Evolutionary conservation across 73 alveolate species (phyloP).

Genomic region (Paramecium primaurelia): DNA sequence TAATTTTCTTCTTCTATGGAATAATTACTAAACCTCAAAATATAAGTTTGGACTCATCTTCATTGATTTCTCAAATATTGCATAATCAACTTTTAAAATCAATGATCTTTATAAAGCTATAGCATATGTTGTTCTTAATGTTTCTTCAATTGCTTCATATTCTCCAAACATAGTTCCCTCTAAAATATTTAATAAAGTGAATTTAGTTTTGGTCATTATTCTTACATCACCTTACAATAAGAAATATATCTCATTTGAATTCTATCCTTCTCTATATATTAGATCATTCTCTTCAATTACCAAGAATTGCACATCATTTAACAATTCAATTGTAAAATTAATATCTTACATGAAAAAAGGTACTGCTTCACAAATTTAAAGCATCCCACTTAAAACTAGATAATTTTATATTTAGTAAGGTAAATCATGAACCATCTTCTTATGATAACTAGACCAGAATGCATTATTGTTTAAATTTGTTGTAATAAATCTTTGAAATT

Average conservation of each 20-base stretch:
- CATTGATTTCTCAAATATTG: background rate
- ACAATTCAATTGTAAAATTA: background rate
- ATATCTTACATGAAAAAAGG: background rate
- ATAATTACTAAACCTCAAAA: background rate
- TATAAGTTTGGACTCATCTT: background rate
- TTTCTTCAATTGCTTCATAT: constrained; percentile 25
- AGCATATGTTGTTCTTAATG: constrained; percentile 8
- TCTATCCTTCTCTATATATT: constrained; percentile 2
- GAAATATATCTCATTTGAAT: background rate
- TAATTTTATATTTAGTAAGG: constrained; percentile 6
- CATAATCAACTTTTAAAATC: background rate
- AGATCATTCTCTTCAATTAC: background rate
- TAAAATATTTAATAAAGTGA: background rate
- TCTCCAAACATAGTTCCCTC: constrained; percentile 34
- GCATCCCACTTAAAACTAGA: background rate
- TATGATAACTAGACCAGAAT: background rate
- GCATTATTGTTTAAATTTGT: constrained; percentile 21
- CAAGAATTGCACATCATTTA: background rate
- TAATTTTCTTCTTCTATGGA: background rate
- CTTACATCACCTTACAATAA: constrained; percentile 24
- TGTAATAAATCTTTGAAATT: background rate
- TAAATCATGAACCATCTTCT: background rate
- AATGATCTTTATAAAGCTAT: background rate
- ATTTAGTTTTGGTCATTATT: background rate
- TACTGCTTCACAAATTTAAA: background rate